A percentile compares a stretch with the other conserved stretches of the same genome.
Conservation (phyloP, 73 alveolate species). For the Symbiodinium pilosum region DNA sequence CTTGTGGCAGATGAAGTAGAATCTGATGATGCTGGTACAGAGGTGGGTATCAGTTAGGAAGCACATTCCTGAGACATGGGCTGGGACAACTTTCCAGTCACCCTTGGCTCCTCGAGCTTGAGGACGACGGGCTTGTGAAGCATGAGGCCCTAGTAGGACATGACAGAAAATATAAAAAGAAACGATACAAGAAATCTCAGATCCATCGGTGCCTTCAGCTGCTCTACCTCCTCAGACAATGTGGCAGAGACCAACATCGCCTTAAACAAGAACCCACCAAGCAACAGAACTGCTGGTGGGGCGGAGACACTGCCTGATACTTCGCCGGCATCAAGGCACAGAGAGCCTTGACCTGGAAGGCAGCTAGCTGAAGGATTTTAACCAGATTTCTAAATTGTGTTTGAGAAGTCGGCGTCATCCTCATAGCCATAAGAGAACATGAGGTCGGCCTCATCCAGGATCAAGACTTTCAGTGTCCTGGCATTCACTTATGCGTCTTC, state of each 20-base stretch:
- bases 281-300: too few species aligned
- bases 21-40: neutral
- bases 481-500: neutral
- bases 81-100: constrained; percentile 70
- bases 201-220: constrained; percentile 43
- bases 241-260: constrained; percentile 94
- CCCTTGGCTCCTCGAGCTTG: constrained; percentile 69
- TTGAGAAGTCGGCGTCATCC: constrained; percentile 25
- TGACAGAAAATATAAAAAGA: neutral
- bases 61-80: neutral
- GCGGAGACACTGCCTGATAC: constrained; percentile 66
- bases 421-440: constrained; percentile 83
- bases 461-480: constrained; percentile 45
- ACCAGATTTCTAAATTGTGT: neutral
- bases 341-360: constrained; percentile 61
- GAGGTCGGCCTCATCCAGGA: constrained; percentile 85
- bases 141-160: constrained; percentile 71
- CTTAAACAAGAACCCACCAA: neutral
- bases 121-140: constrained; percentile 93
- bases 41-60: neutral
- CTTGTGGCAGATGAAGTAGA: constrained; percentile 82
- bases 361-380: neutral
- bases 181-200: neutral
- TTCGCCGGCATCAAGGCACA: constrained; percentile 91
- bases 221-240: constrained; percentile 64